Evolutionary conservation across 495 filamentous ascomycete species (phyloP), one percentile per base, ranked within the genome.

Genomic region (Aspergillus ellipticus): DNA sequence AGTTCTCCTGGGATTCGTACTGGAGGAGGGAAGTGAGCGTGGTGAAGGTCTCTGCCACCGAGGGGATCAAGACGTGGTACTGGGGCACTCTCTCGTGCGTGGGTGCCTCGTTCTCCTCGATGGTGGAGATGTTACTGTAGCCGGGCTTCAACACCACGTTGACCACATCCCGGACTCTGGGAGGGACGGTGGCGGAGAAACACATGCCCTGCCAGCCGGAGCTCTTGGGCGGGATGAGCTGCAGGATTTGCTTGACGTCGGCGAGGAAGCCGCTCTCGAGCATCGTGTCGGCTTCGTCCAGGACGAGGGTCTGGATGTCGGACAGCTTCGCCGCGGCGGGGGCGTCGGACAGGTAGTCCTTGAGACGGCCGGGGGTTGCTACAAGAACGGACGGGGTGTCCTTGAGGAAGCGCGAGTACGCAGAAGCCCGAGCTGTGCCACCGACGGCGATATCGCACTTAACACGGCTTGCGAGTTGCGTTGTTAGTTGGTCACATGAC

Each of bases 201-300:
- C 85, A 85, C 85, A 88, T 87, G 47, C 83, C 82, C 65, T 88
- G 85, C 76, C 85, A 82, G 29, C 79, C 71, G 0, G 66, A 65
- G 29, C 60, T 70, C 73, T 85, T 87, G 16, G 80, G 66, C 0
- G 85, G 85, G 21, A 88, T 77, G 20, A 71, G 70, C 9, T 59
- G 61, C 28, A 87, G 72, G 47, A 87, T 85, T n/a, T 75, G 66
- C 62, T 82, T 80, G 24, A 88, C 69, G 39, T 76, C 78, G 13
- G 73, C 68, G 45, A 85, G 69, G 59, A 88, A 88, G 9, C 85
- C 85, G 42, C 28, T 57, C 58, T 88, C 85, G 1, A 88, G 78
- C 68, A 88, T 84, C 7, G 79, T 80, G 61, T 88, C 85, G 15
- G 85, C 85, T 70, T 88, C 85, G 64, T 88, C 85, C 17, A 88